Evolutionary conservation across 1,284 basidiomycete genomes (phyloP).

Genomic region (Ustilago lituana): DNA sequence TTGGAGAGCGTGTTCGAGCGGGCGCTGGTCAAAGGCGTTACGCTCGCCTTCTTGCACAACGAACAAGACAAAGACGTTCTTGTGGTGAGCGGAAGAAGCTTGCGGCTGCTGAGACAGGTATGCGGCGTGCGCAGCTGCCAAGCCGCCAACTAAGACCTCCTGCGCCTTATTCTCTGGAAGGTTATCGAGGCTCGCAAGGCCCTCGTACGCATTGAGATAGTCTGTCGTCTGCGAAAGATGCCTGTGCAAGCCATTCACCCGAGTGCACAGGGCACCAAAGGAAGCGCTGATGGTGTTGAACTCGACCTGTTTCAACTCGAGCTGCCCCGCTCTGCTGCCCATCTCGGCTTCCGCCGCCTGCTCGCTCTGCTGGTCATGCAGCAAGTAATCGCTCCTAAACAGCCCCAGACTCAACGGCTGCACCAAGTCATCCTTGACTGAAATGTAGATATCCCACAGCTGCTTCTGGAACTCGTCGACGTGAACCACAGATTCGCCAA

Average conservation of each 20-base stretch:
- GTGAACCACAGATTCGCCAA: slow-evolving; percentile 81
- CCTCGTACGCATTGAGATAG: slow-evolving; percentile 72
- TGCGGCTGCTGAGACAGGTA: slow-evolving; percentile 71
- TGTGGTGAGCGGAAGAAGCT: neutral
- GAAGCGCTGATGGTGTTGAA: slow-evolving; percentile 97
- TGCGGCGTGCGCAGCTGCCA: slow-evolving; percentile 81
- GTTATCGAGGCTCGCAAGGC: slow-evolving; percentile 71
- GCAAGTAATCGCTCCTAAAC: slow-evolving; percentile 94
- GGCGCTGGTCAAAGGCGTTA: slow-evolving; percentile 95
- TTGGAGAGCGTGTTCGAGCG: slow-evolving; percentile 86
- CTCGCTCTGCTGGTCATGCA: slow-evolving; percentile 72
- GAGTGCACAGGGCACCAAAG: slow-evolving; percentile 84
- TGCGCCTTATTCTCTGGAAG: slow-evolving; percentile 82
- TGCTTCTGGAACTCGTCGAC: slow-evolving; percentile 88
- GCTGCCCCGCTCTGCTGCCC: slow-evolving; percentile 35
- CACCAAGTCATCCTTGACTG: slow-evolving; percentile 68
- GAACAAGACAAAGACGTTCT: slow-evolving; percentile 75
- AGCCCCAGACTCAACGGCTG: slow-evolving; percentile 87
- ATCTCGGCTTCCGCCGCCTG: neutral
- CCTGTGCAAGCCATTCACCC: slow-evolving; percentile 78
- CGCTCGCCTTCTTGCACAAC: slow-evolving; percentile 88
- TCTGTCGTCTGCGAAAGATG: slow-evolving; percentile 34
- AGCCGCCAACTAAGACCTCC: slow-evolving; percentile 76
- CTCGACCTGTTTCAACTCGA: slow-evolving; percentile 90
- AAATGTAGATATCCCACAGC: slow-evolving; percentile 86